phyloP scores from a whole-genome alignment of 345 rosid genomes.

The Eucalyptus marginata region DNA sequence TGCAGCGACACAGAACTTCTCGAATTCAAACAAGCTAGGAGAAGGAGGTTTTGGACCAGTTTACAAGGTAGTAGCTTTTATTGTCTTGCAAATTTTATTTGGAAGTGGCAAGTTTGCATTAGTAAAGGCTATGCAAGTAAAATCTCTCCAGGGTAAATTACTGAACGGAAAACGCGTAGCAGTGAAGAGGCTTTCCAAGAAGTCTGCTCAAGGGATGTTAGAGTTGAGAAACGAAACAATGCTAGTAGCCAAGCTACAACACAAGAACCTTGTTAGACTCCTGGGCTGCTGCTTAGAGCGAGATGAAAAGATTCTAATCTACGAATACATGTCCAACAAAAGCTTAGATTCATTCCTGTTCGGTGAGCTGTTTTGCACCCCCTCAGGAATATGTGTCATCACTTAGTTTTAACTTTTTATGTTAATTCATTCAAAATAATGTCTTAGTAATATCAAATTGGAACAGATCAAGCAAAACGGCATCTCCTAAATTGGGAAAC shows the following conservation, averaged over 20 bases:
- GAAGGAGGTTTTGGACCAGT: conserved; percentile 29
- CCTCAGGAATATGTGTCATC: not conserved
- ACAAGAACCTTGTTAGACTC: conserved; percentile 20
- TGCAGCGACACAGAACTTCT: conserved; percentile 7
- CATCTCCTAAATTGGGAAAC: conserved; percentile 7
- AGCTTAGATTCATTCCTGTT: conserved; percentile 20
- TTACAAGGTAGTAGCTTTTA: not conserved
- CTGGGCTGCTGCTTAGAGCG: conserved; percentile 17
- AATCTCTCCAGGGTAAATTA: not conserved
- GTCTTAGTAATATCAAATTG: not conserved
- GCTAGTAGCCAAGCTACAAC: conserved; percentile 14
- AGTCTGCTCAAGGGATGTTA: conserved; percentile 14
- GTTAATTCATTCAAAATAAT: not conserved
- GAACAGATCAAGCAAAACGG: conserved; percentile 14
- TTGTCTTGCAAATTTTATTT: not conserved
- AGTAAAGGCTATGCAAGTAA: not conserved
- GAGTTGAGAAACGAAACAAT: conserved; percentile 17
- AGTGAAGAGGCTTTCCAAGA: conserved; percentile 12
- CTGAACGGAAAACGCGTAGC: conserved; percentile 12
- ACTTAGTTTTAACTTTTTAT: not conserved
- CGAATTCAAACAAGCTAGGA: conserved; percentile 5
- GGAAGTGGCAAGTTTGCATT: not conserved
- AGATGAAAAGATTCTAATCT: conserved; percentile 14
- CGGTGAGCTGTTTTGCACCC: not conserved
- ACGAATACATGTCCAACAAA: conserved; percentile 22